phyloP scores from a whole-genome alignment of 2,329 filamentous ascomycete species.

The Aspergillus pseudoviridinutans region DNA sequence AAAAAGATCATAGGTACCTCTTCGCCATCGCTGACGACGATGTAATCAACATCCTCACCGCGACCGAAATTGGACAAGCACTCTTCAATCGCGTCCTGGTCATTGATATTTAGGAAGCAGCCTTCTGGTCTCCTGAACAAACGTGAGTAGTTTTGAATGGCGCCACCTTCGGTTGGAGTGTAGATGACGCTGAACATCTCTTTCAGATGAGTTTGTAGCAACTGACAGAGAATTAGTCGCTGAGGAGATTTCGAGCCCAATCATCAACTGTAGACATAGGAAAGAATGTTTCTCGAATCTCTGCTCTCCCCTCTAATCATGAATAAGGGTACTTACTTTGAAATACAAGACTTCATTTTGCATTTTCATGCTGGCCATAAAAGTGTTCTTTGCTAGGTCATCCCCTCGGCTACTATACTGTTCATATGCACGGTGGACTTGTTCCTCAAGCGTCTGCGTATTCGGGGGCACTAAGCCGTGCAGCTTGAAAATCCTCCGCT shows the following conservation, averaged over 20 bases:
- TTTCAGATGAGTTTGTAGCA: slow-evolving; percentile 71
- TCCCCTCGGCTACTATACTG: slow-evolving; percentile 65
- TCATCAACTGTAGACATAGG: not conserved
- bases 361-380: slow-evolving; percentile 77
- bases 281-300: not conserved
- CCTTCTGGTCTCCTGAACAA: slow-evolving; percentile 76
- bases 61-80: slow-evolving; percentile 65
- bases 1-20: slow-evolving; percentile 28
- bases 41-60: slow-evolving; percentile 76
- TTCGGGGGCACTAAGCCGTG: slow-evolving; percentile 68
- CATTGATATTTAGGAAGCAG: slow-evolving; percentile 72
- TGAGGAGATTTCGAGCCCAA: not conserved
- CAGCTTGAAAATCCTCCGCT: slow-evolving; percentile 66
- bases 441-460: slow-evolving; percentile 71
- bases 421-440: slow-evolving; percentile 71
- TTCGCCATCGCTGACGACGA: slow-evolving; percentile 73
- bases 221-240: slow-evolving; percentile 37
- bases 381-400: slow-evolving; percentile 78
- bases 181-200: slow-evolving; percentile 93
- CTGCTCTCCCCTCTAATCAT: not conserved
- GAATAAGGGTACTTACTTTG: slow-evolving; percentile 47
- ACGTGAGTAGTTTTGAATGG: slow-evolving; percentile 77
- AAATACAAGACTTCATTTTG: slow-evolving; percentile 84
- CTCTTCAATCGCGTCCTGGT: slow-evolving; percentile 62
- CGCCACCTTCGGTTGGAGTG: slow-evolving; percentile 84